Base-by-base conservation (phyloP, 2,329 filamentous ascomycete genomes). In the Volutella citrinella region DNA sequence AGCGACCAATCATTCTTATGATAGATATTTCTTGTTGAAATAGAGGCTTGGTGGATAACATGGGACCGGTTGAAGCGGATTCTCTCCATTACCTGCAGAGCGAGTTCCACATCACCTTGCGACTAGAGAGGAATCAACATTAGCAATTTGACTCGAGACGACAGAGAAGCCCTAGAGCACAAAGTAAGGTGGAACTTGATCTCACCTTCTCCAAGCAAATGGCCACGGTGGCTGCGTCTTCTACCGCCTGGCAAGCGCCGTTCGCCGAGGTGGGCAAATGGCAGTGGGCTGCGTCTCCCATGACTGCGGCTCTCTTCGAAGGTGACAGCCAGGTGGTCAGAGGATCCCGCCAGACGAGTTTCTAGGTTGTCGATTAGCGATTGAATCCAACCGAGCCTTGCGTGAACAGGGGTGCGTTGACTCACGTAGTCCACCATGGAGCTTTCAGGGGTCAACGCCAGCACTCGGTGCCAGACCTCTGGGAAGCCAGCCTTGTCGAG, bases 281-380 rank as follows among this genome's bases (percentile, higher is more conserved):
- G 10, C 30, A 37, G 16, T 37, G 34, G n/a, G 34, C 34, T 17
- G 34, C 34, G 17, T 37, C 34, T 7, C 34, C 34, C 18, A 37
- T 32, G 10, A 32, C 24, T 3, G 19, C 24, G 26, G 15, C 19
- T 10, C 22, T 18, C 17, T 32, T 37, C 25, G 18, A 24, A 7
- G 21, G 21, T 3, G 19, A 20, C 5, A 37, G 16, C 34, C 34
- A 37, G 12, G 34, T 37, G 4, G 15, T 28, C 12, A 37, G 21
- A 10, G 30, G 30, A 5, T 37, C 34, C 25, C 34, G 30, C 30
- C 34, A 37, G 16, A 37, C 34, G 5, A 37, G 30, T 21, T 37
- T 32, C n/a, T n/a, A n/a, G n/a, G n/a, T n/a, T n/a, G n/a, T n/a
- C n/a, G n/a, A n/a, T n/a, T n/a, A n/a, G n/a, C n/a, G n/a, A n/a